A percentile compares a stretch with the other conserved stretches of the same genome.
These are phyloP conservation scores for Quercus aquifolioides DNA, from an alignment of 306 rosid genomes.

Conservation along the genomic window DNA sequence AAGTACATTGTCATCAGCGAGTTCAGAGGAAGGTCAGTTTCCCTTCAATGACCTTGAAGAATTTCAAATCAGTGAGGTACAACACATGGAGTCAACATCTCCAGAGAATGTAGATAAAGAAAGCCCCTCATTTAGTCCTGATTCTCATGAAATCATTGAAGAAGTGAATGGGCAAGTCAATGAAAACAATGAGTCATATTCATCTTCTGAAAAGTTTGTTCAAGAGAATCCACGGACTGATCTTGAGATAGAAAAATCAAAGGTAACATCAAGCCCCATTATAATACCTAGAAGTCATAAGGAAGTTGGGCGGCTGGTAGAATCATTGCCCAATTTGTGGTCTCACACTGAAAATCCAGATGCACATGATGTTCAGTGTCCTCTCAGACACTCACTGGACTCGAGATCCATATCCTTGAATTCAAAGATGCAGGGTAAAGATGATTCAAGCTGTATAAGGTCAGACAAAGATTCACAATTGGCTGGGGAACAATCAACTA, in stretches of 20 bases:
- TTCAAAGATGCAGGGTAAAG: slow-evolving; percentile 29
- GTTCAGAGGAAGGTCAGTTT: slow-evolving; percentile 53
- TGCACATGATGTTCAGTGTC: slow-evolving; percentile 25
- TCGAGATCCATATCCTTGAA: slow-evolving; percentile 36
- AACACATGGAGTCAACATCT: slow-evolving; percentile 30
- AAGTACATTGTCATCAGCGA: slow-evolving; percentile 21
- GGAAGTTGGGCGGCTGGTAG: slow-evolving; percentile 37
- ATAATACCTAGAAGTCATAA: slow-evolving; percentile 37
- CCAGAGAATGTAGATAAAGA: slow-evolving; percentile 33
- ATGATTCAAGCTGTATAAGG: slow-evolving; percentile 30
- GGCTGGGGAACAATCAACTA: slow-evolving; percentile 25
- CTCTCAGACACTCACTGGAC: slow-evolving; percentile 59
- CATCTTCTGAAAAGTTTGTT: slow-evolving; percentile 22
- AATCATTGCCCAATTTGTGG: slow-evolving; percentile 67
- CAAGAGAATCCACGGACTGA: slow-evolving; percentile 17
- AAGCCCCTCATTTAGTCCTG: slow-evolving; percentile 23
- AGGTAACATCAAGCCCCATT: slow-evolving; percentile 41
- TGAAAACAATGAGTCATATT: slow-evolving; percentile 20
- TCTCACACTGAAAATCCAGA: slow-evolving; percentile 20
- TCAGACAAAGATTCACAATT: slow-evolving; percentile 34
- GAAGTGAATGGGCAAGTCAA: slow-evolving; percentile 22
- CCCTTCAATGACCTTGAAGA: slow-evolving; percentile 63
- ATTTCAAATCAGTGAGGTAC: slow-evolving; percentile 19
- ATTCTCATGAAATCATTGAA: slow-evolving; percentile 9
- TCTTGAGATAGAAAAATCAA: slow-evolving; percentile 24